Evolutionary conservation across 768 basidiomycete genomes (phyloP).

Genomic region (Cytidiella melzeri): DNA sequence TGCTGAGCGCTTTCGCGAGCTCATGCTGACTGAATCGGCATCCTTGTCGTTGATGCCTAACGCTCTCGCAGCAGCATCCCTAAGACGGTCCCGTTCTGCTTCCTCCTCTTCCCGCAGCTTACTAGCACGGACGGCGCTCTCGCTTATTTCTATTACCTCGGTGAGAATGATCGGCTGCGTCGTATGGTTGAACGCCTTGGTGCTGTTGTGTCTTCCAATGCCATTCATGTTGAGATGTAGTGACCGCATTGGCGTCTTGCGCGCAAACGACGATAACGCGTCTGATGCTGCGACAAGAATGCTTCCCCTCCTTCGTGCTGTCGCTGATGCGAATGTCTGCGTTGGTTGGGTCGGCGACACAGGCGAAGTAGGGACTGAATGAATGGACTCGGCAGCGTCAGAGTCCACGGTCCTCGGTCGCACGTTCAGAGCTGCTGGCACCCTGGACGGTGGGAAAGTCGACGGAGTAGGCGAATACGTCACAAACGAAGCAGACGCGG

Average conservation of each 20-base stretch:
- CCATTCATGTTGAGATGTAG: slow-evolving; percentile 14
- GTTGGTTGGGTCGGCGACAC: slow-evolving; percentile 8
- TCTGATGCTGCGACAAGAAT: slow-evolving; percentile 21
- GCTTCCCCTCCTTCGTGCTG: slow-evolving; percentile 16
- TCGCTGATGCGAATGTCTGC: slow-evolving; percentile 6
- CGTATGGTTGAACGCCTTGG: slow-evolving; percentile 1
- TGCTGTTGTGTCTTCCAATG: slow-evolving; percentile 16
- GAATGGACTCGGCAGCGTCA: slow-evolving; percentile 4
- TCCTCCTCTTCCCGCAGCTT: slow-evolving; percentile 42
- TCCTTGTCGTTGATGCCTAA: slow-evolving; percentile 62
- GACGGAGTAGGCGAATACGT: slow-evolving; percentile 5
- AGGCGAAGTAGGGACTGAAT: neutral
- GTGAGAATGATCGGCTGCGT: slow-evolving; percentile 44
- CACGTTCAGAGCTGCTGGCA: neutral
- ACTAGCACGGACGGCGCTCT: slow-evolving; percentile 10
- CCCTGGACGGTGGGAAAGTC: slow-evolving; percentile 6
- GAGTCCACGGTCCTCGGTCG: slow-evolving; percentile 9
- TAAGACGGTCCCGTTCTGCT: slow-evolving; percentile 68
- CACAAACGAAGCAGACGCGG: slow-evolving; percentile 19
- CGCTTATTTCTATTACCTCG: slow-evolving; percentile 65
- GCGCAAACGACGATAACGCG: slow-evolving; percentile 14
- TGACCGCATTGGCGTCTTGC: slow-evolving; percentile 10
- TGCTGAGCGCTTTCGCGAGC: slow-evolving; percentile 7
- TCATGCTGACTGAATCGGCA: slow-evolving; percentile 19
- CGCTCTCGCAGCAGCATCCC: slow-evolving; percentile 70